Evolutionary conservation across 2,329 filamentous ascomycete species (phyloP), one percentile per base, ranked within the genome.

Genomic region (Fusarium coicis): DNA sequence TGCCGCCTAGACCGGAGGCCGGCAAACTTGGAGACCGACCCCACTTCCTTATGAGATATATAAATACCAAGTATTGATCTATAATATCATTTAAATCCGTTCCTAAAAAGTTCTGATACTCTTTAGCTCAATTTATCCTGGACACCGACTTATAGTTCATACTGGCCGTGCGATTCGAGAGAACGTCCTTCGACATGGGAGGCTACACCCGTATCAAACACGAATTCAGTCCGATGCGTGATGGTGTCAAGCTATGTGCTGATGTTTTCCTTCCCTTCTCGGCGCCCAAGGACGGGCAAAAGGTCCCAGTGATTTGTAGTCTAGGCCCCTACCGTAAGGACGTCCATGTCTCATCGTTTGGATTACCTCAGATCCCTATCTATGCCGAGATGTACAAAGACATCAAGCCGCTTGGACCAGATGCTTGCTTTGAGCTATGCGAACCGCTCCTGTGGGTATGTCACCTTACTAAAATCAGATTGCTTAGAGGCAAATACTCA

Each of bases 381-480:
- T 44, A 44, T 10, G 42, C 42, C 1, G 42, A 44, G 7, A 44
- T 44, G 42, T 12, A 44, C 16, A 26, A 44, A 18, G 0, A 44
- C 6, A 44, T 44, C 10, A 19, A 26, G 42, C 42, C 42, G 2
- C n/a, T 44, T 18, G 42, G n/a, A 7, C 42, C 16, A 44, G 42
- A 44, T 12, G 7, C 42, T 2, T 44, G 42, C 42, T 44, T 44
- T 5, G 42, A 44, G 42, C n/a, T 23, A 1, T 23, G n/a, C 18
- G 42, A 44, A 0, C 42, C n/a, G 1, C 16, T 44, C 10, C 0
- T 44, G 5, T 44, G n/a, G 42, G n/a, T 44, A 26, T 1, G 42
- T 44, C 4, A 42, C 10, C 0, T 7, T 5, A 5, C 5, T 10
- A 7, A 0, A 16, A 0, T 42, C 6, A n/a, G 0, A 16, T 23